phyloP scores from a whole-genome alignment of 1,284 basidiomycete species.

The Malassezia nana region DNA sequence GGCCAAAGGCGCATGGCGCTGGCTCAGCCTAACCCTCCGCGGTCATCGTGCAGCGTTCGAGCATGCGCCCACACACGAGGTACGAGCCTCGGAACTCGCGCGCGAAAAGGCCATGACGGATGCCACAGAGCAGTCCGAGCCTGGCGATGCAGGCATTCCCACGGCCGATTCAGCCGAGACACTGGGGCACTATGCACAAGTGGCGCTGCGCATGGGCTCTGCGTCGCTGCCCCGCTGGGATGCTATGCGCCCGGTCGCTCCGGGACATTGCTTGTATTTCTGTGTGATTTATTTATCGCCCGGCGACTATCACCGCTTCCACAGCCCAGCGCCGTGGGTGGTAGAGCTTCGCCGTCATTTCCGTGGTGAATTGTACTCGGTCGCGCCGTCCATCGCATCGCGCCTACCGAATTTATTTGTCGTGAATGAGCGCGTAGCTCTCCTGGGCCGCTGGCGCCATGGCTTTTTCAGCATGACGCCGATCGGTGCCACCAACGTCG shows the following conservation, averaged over 20 bases:
- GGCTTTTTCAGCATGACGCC: slow-evolving; percentile 97
- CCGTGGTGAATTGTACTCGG: slow-evolving; percentile 89
- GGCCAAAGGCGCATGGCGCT: slow-evolving; percentile 18
- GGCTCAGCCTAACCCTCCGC: slow-evolving; percentile 12
- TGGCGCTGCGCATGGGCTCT: slow-evolving; percentile 44
- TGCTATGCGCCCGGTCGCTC: slow-evolving; percentile 20
- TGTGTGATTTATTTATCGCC: slow-evolving; percentile 94
- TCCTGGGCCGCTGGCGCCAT: slow-evolving; percentile 89
- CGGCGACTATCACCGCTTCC: slow-evolving; percentile 96
- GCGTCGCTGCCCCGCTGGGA: slow-evolving; percentile 38
- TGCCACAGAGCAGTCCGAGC: slow-evolving; percentile 18
- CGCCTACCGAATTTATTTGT: slow-evolving; percentile 88
- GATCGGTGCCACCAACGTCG: slow-evolving; percentile 95
- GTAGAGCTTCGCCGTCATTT: slow-evolving; percentile 93
- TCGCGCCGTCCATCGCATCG: slow-evolving; percentile 89
- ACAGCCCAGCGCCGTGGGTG: slow-evolving; percentile 90
- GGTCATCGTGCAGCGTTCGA: background rate
- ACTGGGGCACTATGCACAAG: slow-evolving; percentile 42
- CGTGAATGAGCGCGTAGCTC: slow-evolving; percentile 88
- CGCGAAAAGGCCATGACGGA: slow-evolving; percentile 4
- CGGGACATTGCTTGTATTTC: slow-evolving; percentile 78
- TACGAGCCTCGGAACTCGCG: slow-evolving; percentile 13
- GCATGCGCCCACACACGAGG: slow-evolving; percentile 10
- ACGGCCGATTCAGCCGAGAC: slow-evolving; percentile 44
- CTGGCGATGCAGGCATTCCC: slow-evolving; percentile 42